Evolutionary conservation across 164 flowering plant species (phyloP).

Genomic region (Tinospora cordifolia): DNA sequence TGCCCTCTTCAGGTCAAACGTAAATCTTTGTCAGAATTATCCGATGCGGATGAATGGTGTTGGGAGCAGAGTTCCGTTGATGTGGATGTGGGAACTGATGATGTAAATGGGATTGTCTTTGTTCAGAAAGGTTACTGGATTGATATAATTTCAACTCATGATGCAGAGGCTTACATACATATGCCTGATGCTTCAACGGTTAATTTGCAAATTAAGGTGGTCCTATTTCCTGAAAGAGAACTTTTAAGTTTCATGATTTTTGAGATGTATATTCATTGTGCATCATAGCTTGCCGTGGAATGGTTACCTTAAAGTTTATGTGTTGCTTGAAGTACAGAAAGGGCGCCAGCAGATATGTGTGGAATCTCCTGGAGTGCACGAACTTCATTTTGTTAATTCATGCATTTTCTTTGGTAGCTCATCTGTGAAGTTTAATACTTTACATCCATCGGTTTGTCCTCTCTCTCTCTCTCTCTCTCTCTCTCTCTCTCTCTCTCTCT

Average conservation of each 20-base stretch:
- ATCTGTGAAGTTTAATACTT: slow-evolving; percentile 59
- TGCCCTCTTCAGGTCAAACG: slow-evolving; percentile 48
- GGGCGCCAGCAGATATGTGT: slow-evolving; percentile 74
- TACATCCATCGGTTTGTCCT: slow-evolving; percentile 40
- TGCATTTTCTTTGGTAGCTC: slow-evolving; percentile 86
- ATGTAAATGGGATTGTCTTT: slow-evolving; percentile 55
- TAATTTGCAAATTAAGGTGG: slow-evolving; percentile 69
- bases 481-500: neutral
- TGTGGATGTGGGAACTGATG: slow-evolving; percentile 76
- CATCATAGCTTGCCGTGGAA: neutral
- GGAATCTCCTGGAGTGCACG: slow-evolving; percentile 72
- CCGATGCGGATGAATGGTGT: slow-evolving; percentile 81
- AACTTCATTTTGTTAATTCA: slow-evolving; percentile 74
- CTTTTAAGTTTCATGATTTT: neutral
- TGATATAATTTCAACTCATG: slow-evolving; percentile 67
- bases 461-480: neutral
- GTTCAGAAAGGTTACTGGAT: slow-evolving; percentile 88
- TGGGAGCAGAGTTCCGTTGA: slow-evolving; percentile 70
- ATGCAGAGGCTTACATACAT: slow-evolving; percentile 56
- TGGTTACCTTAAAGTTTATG: neutral
- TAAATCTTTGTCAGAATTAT: slow-evolving; percentile 23
- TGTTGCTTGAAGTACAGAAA: slow-evolving; percentile 47
- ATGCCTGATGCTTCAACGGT: slow-evolving; percentile 46
- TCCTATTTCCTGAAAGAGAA: neutral
- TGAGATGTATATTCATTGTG: neutral